phyloP scores from a whole-genome alignment of 169 alveolate genomes.

The Neospora caninum region DNA sequence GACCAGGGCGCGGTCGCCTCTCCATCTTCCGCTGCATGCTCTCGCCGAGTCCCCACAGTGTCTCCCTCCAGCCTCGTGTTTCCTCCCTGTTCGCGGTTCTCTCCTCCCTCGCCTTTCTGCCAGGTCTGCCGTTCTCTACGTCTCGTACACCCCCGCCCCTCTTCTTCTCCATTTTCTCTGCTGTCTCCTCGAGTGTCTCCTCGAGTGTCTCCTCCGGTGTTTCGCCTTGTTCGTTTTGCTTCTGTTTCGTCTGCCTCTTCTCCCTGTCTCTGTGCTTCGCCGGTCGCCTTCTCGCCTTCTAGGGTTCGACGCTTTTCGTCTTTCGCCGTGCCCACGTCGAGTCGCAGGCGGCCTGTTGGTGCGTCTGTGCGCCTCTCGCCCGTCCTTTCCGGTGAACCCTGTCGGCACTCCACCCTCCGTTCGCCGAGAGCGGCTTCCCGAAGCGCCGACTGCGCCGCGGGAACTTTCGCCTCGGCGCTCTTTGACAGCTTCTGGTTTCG shows the following conservation, averaged over 20 bases:
- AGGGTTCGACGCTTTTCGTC: too few relatives aligned
- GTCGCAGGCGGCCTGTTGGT: too few relatives aligned
- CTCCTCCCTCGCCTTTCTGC: too few relatives aligned
- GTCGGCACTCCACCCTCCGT: neutral
- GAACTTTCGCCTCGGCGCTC: neutral
- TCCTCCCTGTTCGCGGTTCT: too few relatives aligned
- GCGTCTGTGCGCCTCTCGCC: neutral
- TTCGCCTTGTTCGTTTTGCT: neutral
- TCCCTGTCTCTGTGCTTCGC: neutral
- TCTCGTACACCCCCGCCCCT: too few relatives aligned
- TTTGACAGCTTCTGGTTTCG: slow-evolving; percentile 91
- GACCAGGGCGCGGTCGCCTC: neutral
- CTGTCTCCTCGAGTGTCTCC: neutral
- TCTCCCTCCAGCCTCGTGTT: too few relatives aligned
- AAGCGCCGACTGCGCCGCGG: neutral
- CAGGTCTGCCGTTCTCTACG: too few relatives aligned
- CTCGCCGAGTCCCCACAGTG: neutral
- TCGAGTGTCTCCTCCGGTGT: neutral
- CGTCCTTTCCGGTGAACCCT: neutral
- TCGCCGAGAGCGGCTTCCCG: neutral
- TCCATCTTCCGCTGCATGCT: neutral
- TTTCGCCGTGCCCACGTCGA: too few relatives aligned
- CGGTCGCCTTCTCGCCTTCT: too few relatives aligned
- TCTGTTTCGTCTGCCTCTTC: neutral
- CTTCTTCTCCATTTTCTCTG: neutral